Percentiles rank a stretch among this genome's conserved stretches.
phyloP scores from a whole-genome alignment of 2,329 filamentous ascomycete genomes.

The Colletotrichum abscissum region DNA sequence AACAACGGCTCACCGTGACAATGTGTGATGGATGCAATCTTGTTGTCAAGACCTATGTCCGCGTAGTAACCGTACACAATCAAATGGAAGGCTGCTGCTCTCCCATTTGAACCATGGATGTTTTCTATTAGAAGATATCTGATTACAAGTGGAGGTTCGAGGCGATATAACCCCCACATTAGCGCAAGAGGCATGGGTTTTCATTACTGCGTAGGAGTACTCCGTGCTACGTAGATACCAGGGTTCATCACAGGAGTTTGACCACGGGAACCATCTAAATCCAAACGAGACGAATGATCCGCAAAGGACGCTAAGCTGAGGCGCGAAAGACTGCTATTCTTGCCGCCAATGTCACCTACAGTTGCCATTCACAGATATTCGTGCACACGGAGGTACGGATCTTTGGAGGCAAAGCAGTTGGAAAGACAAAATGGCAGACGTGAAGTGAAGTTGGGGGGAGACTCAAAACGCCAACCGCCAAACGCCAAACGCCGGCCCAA shows the following conservation, averaged over 20 bases:
- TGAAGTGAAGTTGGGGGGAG: background rate
- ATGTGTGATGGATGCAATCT: background rate
- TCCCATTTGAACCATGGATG: background rate
- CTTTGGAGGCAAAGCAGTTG: background rate
- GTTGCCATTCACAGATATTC: background rate
- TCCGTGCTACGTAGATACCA: background rate
- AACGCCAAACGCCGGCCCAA: background rate
- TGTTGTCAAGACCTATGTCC: background rate
- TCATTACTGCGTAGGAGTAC: too few species aligned
- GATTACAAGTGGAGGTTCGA: background rate
- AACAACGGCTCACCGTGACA: too few species aligned
- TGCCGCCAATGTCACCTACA: background rate
- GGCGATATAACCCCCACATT: background rate
- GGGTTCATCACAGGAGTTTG: background rate
- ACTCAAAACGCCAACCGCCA: background rate
- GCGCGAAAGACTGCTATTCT: constrained; percentile 2
- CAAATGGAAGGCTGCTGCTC: background rate
- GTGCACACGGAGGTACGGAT: background rate
- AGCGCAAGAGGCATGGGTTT: too few species aligned
- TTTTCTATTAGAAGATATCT: background rate
- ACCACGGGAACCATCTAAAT: background rate
- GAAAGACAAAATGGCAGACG: background rate
- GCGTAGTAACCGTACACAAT: background rate
- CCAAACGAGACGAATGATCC: background rate
- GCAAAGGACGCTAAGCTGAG: background rate